A percentile compares a stretch with the other conserved stretches of the same genome.
phyloP scores from a whole-genome alignment of 495 filamentous ascomycete genomes.

The Jackrogersella minutella region DNA sequence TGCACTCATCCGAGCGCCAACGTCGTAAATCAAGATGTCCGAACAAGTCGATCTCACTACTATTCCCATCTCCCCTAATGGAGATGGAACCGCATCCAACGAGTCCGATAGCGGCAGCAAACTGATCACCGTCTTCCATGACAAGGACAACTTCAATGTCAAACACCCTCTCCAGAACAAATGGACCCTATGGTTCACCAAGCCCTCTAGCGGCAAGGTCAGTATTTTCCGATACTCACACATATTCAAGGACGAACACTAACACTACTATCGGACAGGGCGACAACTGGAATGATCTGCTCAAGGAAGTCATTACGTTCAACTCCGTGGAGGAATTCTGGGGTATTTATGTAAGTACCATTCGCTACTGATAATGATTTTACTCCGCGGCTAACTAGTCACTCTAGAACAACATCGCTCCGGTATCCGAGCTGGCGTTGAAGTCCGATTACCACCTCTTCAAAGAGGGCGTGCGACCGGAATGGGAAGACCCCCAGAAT shows the following conservation, averaged over 20 bases:
- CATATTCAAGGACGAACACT: slow-evolving; percentile 26
- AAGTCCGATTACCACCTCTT: slow-evolving; percentile 99
- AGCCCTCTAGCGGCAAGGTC: slow-evolving; percentile 96
- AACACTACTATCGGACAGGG: slow-evolving; percentile 62
- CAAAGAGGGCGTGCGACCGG: slow-evolving; percentile 94
- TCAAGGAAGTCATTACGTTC: slow-evolving; percentile 98
- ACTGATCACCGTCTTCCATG: slow-evolving; percentile 91
- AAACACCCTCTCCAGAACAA: slow-evolving; percentile 96
- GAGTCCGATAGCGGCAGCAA: slow-evolving; percentile 54
- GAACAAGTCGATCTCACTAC: slow-evolving; percentile 65
- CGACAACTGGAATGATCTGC: slow-evolving; percentile 96
- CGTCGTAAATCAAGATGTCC: slow-evolving; percentile 49
- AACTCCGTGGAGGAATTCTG: slow-evolving; percentile 99
- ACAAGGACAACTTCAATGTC: slow-evolving; percentile 97
- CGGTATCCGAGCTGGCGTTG: slow-evolving; percentile 90
- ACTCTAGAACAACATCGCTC: slow-evolving; percentile 93
- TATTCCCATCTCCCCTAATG: slow-evolving; percentile 78
- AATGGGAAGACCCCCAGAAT: slow-evolving; percentile 98
- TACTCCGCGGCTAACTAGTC: slow-evolving; percentile 10
- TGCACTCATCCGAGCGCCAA: not conserved
- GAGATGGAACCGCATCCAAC: slow-evolving; percentile 47
- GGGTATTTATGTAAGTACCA: slow-evolving; percentile 89
- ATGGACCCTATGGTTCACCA: slow-evolving; percentile 99
- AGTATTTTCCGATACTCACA: slow-evolving; percentile 28
- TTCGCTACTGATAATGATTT: not conserved